A percentile compares a stretch with the other conserved stretches of the same genome.
phyloP scores from a whole-genome alignment of 2,329 filamentous ascomycete species.

The Colletotrichum plurivorum region DNA sequence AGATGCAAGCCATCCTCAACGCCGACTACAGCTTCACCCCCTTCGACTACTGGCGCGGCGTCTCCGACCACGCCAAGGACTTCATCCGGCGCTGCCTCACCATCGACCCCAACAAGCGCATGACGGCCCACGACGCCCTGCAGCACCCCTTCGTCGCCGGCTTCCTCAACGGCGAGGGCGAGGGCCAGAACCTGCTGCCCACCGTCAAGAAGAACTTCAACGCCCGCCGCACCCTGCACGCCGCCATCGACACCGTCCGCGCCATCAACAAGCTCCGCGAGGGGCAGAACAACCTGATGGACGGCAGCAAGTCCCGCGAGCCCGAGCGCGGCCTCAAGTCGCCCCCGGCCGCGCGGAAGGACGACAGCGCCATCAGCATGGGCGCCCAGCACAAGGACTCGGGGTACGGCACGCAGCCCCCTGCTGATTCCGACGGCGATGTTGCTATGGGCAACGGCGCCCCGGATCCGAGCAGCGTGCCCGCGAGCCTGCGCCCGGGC shows the following conservation, averaged over 20 bases:
- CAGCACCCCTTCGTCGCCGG: slow-evolving; percentile 76
- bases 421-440: slow-evolving; percentile 53
- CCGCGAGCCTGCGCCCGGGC: slow-evolving; percentile 68
- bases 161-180: slow-evolving; percentile 60
- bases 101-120: slow-evolving; percentile 86
- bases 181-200: slow-evolving; percentile 75
- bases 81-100: slow-evolving; percentile 95
- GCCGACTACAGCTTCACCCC: slow-evolving; percentile 98
- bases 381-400: slow-evolving; percentile 59
- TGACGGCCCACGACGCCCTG: slow-evolving; percentile 88
- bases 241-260: slow-evolving; percentile 79
- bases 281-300: slow-evolving; percentile 73
- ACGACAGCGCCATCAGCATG: slow-evolving; percentile 62
- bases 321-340: slow-evolving; percentile 56
- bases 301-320: slow-evolving; percentile 69
- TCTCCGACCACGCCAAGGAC: slow-evolving; percentile 87
- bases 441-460: slow-evolving; percentile 64
- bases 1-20: slow-evolving; percentile 98
- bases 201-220: slow-evolving; percentile 84
- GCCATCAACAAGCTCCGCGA: slow-evolving; percentile 80
- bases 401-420: slow-evolving; percentile 62
- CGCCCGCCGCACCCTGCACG: slow-evolving; percentile 76
- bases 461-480: slow-evolving; percentile 53
- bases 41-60: slow-evolving; percentile 95
- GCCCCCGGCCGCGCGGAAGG: slow-evolving; percentile 52